phyloP scores from a whole-genome alignment of 164 flowering plant genomes.

The Magnolia officinalis region DNA sequence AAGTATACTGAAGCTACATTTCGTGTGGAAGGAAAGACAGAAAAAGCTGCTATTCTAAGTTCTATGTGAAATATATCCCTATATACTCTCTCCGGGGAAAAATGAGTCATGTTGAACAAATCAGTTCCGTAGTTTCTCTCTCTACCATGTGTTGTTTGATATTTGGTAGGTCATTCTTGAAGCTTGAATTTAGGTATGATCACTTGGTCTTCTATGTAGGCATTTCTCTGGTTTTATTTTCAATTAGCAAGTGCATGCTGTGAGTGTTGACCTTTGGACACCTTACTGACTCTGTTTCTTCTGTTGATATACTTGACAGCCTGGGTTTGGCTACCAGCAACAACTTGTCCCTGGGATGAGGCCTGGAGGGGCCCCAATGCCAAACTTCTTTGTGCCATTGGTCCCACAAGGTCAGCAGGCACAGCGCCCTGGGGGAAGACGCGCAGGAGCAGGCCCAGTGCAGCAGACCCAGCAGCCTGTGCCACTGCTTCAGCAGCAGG shows the following conservation, averaged over 20 bases:
- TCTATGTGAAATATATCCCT: no score
- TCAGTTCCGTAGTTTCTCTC: no score
- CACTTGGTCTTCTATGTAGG: no score
- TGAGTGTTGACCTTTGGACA: not conserved
- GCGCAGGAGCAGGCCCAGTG: constrained; percentile 47
- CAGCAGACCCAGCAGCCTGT: constrained; percentile 70
- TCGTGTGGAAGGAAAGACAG: no score
- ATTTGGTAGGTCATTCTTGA: no score
- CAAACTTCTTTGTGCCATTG: constrained; percentile 65
- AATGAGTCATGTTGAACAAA: no score
- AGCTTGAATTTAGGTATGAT: no score
- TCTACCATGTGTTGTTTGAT: no score
- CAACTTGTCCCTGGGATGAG: constrained; percentile 86
- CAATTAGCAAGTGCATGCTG: not conserved
- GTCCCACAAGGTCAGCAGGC: constrained; percentile 73
- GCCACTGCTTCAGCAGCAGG: constrained; percentile 75
- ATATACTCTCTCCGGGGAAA: no score
- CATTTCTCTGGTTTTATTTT: no score
- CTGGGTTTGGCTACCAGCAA: constrained; percentile 82
- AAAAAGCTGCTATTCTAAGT: no score
- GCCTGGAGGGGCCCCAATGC: constrained; percentile 70
- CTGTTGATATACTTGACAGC: constrained; percentile 25
- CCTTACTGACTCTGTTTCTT: not conserved
- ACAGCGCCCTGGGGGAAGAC: constrained; percentile 73
- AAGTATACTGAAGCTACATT: no score